phyloP scores from a whole-genome alignment of 129 eudicot species.

The Helichrysum umbraculigerum region DNA sequence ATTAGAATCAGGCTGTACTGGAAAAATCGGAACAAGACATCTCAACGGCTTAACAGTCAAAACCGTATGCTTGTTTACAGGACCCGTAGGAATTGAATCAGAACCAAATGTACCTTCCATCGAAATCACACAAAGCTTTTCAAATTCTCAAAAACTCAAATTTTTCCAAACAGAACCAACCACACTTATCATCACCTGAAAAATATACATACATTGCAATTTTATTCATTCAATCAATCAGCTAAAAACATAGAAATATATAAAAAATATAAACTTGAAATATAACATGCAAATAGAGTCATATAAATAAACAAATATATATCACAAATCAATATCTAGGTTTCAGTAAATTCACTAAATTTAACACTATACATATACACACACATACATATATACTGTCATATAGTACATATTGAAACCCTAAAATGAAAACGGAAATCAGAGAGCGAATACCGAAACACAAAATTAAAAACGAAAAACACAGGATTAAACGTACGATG shows the following conservation, averaged over 20 bases:
- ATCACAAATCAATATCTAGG: neutral
- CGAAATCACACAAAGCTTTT: conserved; percentile 13
- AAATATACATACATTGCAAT: conserved; percentile 19
- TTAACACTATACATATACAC: neutral
- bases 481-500: conserved; percentile 1
- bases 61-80: conserved; percentile 63
- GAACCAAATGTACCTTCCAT: conserved; percentile 63
- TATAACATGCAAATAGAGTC: neutral
- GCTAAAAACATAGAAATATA: conserved; percentile 9
- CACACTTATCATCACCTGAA: conserved; percentile 21
- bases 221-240: neutral
- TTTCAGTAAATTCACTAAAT: neutral
- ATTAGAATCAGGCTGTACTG: conserved; percentile 41
- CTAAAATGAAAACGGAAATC: conserved; percentile 23
- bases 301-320: neutral
- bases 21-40: conserved; percentile 74
- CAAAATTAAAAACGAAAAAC: neutral
- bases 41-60: conserved; percentile 66
- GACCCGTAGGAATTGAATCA: conserved; percentile 38
- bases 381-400: neutral
- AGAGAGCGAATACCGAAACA: conserved; percentile 5
- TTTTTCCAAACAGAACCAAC: neutral
- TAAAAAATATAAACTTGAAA: neutral
- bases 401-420: conserved; percentile 21
- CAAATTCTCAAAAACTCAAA: neutral